Base-by-base conservation (phyloP, 495 filamentous ascomycete species). In the Neurospora tetrasperma region DNA sequence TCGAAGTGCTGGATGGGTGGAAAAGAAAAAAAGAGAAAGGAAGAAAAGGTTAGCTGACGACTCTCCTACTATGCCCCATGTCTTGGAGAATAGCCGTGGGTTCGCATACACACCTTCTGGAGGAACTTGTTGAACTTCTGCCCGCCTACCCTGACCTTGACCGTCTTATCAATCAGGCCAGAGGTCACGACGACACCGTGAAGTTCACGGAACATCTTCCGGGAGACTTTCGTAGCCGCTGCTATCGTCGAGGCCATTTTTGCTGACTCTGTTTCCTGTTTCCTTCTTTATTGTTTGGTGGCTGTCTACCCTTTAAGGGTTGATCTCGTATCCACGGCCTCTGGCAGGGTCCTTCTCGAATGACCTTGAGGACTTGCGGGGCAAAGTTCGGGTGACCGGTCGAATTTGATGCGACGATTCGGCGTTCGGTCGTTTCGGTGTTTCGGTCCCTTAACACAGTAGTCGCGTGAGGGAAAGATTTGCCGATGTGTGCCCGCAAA, bases 81-180 rank as follows among this genome's bases (percentile, higher is more conserved):
- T 31, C 16, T 44, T 14, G 18, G 18, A 46, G 40, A n/a, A 31
- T 16, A 71, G 31, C 54, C 54, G 54, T 35, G 18, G 54, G 23
- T 27, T n/a, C 7, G 16, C 9, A 31, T 16, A 77, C 76, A 41
- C 73, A 88, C 89, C 80, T 90, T 90, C 74, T 86, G 80, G 44
- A 90, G 82, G 69, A 83, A 80, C 31, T 80, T 82, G 79, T 91
- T 89, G 89, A 89, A 92, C 75, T 84, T 83, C 74, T 86, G 84
- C 11, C 82, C 83, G 23, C 88, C 87, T 10, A 91, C 82, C 42
- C 86, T 86, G 70, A 92, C 91, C 80, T 89, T 92, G 74, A 92
- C 89, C 6, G 90, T 91, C 80, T 89, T 90, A 73, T 85, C 80
- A 90, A 92, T 92, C 69, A 88, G 84, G 20, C 91, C 91, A 1